Conservation (phyloP, 108 stramenopile species). For the Aurantiochytrium sp. region DNA sequence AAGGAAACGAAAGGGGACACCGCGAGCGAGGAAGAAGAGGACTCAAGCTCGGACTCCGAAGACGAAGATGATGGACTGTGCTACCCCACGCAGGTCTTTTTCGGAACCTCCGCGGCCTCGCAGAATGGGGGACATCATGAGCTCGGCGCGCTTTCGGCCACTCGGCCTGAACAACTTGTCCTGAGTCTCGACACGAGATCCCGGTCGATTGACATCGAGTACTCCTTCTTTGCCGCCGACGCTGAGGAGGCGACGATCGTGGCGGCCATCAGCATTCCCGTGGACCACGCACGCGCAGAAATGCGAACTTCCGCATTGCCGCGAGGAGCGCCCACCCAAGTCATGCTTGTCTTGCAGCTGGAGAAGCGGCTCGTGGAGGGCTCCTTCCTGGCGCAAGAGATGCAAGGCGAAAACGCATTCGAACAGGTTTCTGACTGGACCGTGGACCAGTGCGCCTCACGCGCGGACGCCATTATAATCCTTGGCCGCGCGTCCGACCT, state of each 20-base stretch:
- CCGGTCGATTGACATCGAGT: neutral
- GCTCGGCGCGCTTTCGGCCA: neutral
- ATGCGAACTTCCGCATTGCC: neutral
- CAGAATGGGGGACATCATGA: neutral
- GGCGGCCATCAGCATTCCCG: neutral
- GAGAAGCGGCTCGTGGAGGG: neutral
- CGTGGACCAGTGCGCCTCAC: neutral
- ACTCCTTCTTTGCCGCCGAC: neutral
- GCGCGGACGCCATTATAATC: neutral
- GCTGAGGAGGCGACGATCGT: neutral
- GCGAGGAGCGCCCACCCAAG: neutral
- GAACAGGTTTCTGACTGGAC: neutral
- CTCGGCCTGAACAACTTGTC: neutral
- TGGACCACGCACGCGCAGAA: neutral
- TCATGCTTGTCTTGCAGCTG: neutral
- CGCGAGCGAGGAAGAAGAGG: neutral
- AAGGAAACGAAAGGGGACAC: neutral
- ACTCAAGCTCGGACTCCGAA: neutral
- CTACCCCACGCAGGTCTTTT: neutral
- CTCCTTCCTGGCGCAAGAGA: neutral
- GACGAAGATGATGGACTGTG: neutral
- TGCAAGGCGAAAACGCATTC: neutral
- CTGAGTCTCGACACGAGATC: neutral
- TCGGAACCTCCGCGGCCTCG: neutral
- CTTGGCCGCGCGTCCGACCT: neutral